phyloP scores from a whole-genome alignment of 75 land plant species.

The Larix kaempferi region DNA sequence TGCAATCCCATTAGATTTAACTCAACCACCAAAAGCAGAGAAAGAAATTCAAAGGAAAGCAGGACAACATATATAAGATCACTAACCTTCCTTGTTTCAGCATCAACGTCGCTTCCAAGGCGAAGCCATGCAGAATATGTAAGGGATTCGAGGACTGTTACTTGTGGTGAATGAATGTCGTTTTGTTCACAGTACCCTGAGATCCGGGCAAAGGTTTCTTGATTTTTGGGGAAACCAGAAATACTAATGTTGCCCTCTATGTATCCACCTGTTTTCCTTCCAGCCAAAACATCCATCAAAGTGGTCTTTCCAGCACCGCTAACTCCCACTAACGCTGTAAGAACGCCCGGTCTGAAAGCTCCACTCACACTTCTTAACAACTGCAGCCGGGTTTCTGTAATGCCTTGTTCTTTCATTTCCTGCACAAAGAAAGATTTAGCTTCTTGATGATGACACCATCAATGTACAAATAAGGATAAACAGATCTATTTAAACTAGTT shows the following conservation, averaged over 20 bases:
- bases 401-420: conserved; percentile 80
- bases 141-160: conserved; percentile 72
- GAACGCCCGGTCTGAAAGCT: conserved; percentile 75
- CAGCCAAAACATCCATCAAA: conserved; percentile 10
- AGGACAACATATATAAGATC: background rate
- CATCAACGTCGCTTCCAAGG: conserved; percentile 44
- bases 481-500: no score
- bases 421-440: conserved; percentile 7
- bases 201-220: conserved; percentile 78
- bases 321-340: conserved; percentile 82
- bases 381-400: conserved; percentile 41
- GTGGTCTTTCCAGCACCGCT: conserved; percentile 21
- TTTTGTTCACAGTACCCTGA: conserved; percentile 83
- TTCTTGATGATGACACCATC: background rate
- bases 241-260: conserved; percentile 35
- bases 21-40: no score
- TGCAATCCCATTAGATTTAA: background rate
- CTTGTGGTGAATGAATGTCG: conserved; percentile 83
- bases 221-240: conserved; percentile 62
- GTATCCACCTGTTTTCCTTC: conserved; percentile 15
- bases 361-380: conserved; percentile 70
- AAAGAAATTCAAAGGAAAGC: background rate
- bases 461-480: no score
- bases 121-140: conserved; percentile 78
- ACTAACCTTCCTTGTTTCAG: conserved; percentile 44